Percentiles rank a stretch among this genome's conserved stretches.
Evolutionary conservation across 257 asterid species (phyloP).

Genomic region (Leonotis leonurus): DNA sequence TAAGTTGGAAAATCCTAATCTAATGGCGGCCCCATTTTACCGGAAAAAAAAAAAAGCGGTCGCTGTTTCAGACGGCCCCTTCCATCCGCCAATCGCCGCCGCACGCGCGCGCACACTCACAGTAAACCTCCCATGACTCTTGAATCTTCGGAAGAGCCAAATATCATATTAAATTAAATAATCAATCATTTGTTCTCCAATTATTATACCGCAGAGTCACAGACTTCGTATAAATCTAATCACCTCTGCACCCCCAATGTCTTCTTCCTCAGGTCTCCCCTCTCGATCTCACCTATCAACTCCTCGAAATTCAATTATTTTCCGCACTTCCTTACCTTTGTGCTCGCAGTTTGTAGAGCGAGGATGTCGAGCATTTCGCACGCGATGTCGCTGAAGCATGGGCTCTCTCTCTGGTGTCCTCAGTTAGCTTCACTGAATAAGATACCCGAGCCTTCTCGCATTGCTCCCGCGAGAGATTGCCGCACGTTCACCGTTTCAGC

Average conservation of each 20-base stretch:
- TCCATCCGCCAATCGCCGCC: constrained; percentile 30
- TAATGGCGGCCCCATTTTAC: constrained; percentile 17
- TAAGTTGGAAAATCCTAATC: neutral
- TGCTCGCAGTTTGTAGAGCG: constrained; percentile 33
- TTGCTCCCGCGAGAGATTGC: constrained; percentile 36
- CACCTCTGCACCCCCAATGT: constrained; percentile 6
- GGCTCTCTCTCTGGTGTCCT: constrained; percentile 55
- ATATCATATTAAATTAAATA: neutral
- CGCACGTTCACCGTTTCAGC: constrained; percentile 57
- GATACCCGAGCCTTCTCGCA: constrained; percentile 16
- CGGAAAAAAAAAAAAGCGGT: constrained; percentile 4
- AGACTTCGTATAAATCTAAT: neutral
- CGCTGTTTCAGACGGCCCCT: constrained; percentile 20
- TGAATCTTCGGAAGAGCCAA: constrained; percentile 18
- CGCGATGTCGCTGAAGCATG: constrained; percentile 57
- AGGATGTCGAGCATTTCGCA: constrained; percentile 46
- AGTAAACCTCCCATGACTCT: constrained; percentile 4
- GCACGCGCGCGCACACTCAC: neutral
- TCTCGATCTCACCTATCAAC: neutral
- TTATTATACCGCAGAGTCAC: neutral
- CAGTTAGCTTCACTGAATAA: constrained; percentile 43
- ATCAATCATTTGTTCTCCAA: neutral
- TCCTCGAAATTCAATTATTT: neutral
- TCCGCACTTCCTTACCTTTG: neutral
- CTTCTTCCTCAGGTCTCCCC: constrained; percentile 20